Evolutionary conservation across 2,329 filamentous ascomycete genomes (phyloP), one percentile per base, ranked within the genome.

Genomic region (Diaporthe humulicola): DNA sequence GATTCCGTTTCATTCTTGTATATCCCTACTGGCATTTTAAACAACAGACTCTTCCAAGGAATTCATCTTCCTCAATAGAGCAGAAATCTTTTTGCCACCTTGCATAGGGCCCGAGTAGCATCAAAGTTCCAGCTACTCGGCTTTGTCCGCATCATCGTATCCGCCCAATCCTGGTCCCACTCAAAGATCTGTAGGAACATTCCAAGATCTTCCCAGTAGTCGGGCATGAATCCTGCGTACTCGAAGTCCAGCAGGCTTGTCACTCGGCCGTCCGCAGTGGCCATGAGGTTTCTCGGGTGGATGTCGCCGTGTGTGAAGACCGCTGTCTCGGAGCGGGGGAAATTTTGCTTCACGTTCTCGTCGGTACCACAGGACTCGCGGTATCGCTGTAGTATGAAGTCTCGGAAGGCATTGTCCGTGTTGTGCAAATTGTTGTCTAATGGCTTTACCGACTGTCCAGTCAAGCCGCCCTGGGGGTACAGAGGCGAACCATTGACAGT

Each of bases 271-370:
- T 69, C 42, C 9, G 10, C 4, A 2, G 64, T 5, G 3, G 36
- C 45, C 30, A 69, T 69, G 12, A 69, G 38, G 30, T 69, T 69
- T 2, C 48, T 25, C 1, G 64, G 45, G 0, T 69, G 6, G 33
- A 69, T 52, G 45, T 69, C 64, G 45, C 64, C 64, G 45, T 69
- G 64, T 9, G 64, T 69, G n/a, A 69, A 52, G 7, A 69, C 64
- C 1, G 64, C 64, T n/a, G 6, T 38, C 30, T 69, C 15, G 22
- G 22, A 69, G 48, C 30, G 45, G 12, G 45, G 45, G 8, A 69
- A 69, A 30, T 69, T 40, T 2, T 14, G 1, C 45, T 40, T 28
- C 22, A 69, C 45, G 2, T 52, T 15, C 12, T 69, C 17, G 28
- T n/a, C 17, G 5, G 45, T 19, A 22, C 45, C 45, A 1, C 14